Evolutionary conservation across 1,139 yeast genomes (phyloP).

Genomic region (Sugiyamaella neomexicana): DNA sequence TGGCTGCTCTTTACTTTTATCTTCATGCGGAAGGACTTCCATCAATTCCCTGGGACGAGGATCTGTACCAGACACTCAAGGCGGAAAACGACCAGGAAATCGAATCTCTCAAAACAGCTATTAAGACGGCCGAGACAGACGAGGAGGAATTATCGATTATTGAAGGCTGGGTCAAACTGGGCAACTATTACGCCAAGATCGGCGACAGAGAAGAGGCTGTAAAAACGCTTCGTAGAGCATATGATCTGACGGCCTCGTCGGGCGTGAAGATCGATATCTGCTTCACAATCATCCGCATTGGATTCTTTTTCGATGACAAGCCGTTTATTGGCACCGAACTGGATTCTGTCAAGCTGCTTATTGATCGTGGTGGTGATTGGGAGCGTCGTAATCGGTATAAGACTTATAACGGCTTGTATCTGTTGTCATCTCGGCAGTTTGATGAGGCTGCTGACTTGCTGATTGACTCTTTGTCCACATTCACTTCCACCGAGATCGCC

Average conservation of each 20-base stretch:
- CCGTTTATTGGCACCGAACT: conserved; percentile 67
- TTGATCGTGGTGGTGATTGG: conserved; percentile 99
- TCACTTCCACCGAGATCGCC: conserved; percentile 91
- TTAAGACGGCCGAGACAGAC: conserved; percentile 78
- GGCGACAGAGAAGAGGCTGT: conserved; percentile 80
- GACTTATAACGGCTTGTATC: conserved; percentile 84
- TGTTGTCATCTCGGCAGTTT: conserved; percentile 83
- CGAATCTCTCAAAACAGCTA: conserved; percentile 56
- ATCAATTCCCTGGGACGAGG: conserved; percentile 55
- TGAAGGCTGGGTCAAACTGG: conserved; percentile 74
- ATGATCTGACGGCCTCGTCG: conserved; percentile 70
- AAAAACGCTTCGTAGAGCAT: conserved; percentile 68
- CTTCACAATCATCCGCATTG: conserved; percentile 79
- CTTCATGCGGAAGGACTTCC: conserved; percentile 54
- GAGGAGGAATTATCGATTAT: conserved; percentile 87
- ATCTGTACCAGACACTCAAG: conserved; percentile 52
- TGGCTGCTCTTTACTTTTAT: conserved; percentile 85
- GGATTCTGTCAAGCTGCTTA: conserved; percentile 67
- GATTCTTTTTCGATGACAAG: conserved; percentile 83
- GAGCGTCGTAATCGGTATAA: conserved; percentile 94
- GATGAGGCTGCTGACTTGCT: conserved; percentile 77
- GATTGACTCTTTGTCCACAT: conserved; percentile 90
- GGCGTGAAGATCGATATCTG: conserved; percentile 88
- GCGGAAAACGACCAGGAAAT: conserved; percentile 57
- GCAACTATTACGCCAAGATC: conserved; percentile 82